Percentiles rank a stretch among this genome's conserved stretches.
Conservation (phyloP, 164 flowering plant genomes). For the Pachysandra terminalis region DNA sequence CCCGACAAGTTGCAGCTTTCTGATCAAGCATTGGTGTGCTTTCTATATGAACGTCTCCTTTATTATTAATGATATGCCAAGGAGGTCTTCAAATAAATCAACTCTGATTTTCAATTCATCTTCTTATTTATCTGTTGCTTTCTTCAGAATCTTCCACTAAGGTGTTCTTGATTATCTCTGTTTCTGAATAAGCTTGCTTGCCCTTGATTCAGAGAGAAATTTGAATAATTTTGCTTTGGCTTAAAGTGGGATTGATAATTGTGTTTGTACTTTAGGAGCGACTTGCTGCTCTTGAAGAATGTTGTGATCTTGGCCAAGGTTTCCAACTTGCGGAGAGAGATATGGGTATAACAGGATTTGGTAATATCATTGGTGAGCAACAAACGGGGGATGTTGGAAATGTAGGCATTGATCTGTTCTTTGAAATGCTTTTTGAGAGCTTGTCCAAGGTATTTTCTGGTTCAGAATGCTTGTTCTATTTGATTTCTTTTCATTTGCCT, state of each 20-base stretch:
- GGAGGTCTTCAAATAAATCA: background rate
- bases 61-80: background rate
- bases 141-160: background rate
- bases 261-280: slow-evolving; percentile 60
- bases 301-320: slow-evolving; percentile 93
- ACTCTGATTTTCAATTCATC: background rate
- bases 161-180: background rate
- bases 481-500: background rate
- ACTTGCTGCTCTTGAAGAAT: slow-evolving; percentile 91
- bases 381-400: slow-evolving; percentile 98
- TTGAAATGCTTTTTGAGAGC: slow-evolving; percentile 98
- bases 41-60: slow-evolving; percentile 2
- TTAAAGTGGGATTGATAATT: slow-evolving; percentile 1
- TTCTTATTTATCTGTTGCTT: background rate
- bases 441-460: slow-evolving; percentile 72
- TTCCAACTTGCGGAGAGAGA: slow-evolving; percentile 97
- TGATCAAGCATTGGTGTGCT: slow-evolving; percentile 71
- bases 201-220: background rate
- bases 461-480: slow-evolving; percentile 2
- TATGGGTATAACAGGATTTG: slow-evolving; percentile 98
- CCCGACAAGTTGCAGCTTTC: slow-evolving; percentile 74
- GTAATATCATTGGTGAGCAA: slow-evolving; percentile 96
- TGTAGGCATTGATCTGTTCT: slow-evolving; percentile 97
- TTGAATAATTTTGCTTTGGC: background rate
- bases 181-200: background rate